Evolutionary conservation across 75 land plant genomes (phyloP), one percentile per base, ranked within the genome.

Genomic region (Ceratopteris richardii): DNA sequence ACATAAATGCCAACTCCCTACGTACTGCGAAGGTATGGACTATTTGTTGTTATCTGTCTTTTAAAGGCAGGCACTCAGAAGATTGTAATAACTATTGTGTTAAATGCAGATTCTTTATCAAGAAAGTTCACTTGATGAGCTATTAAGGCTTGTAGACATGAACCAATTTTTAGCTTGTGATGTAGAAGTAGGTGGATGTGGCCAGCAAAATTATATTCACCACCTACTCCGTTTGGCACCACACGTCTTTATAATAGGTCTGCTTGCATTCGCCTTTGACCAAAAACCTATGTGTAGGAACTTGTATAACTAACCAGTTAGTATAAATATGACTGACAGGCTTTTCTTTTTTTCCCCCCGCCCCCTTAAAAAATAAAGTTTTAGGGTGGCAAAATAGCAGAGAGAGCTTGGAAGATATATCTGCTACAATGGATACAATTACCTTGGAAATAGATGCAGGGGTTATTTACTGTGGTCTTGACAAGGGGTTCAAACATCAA

Each of bases 371-470:
- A n/a, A n/a, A n/a, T 67, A 56, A 75, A 90, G 96, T 90, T 61
- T 63, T 90, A 57, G 96, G 96, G 9, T 90, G 96, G 96, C 96
- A 90, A 60, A 83, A 78, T 62, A 77, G 74, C 1, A 59, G 72
- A 51, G 96, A 90, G 73, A 83, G 74, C 61, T 63, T 62, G 31
- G 87, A 78, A 33, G 96, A 90, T 50, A 86, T 90, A 67, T 57
- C 69, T 60, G 90, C 87, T 29, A 90, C 96, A 46, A 47, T 90
- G 54, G 78, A 81, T 21, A 80, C 82, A 11, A 66, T 90, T 18
- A 72, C 70, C 31, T 69, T 75, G 42, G 78, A 76, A 30, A 54
- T 90, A 23, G 96, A 90, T 59, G 77, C 81, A 48, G 74, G 87
- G 31, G 72, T 77, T 33, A 65, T 86, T n/a, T 86, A 86, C 52